These are phyloP conservation scores for Aspergillus thermomutatus DNA, from an alignment of 2,329 filamentous ascomycete genomes.

Conservation along the genomic window DNA sequence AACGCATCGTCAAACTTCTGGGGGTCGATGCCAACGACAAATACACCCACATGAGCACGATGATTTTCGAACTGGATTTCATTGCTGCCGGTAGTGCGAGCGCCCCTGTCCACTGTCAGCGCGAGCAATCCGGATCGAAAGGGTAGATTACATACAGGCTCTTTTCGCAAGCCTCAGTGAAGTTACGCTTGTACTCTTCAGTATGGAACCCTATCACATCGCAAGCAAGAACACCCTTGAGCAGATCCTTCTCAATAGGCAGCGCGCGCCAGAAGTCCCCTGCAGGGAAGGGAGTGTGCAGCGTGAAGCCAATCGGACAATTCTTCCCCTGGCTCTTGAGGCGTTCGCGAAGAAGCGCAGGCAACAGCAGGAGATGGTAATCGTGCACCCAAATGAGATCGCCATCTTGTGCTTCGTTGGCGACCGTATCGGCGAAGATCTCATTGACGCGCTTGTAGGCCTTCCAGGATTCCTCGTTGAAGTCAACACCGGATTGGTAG, in stretches of 20 bases:
- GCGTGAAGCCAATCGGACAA: constrained; percentile 90
- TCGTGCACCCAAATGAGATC: constrained; percentile 95
- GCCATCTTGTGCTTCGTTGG: constrained; percentile 75
- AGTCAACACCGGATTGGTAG: constrained; percentile 92
- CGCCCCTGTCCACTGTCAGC: constrained; percentile 24
- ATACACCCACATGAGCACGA: constrained; percentile 80
- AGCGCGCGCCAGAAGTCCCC: constrained; percentile 90
- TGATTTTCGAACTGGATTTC: constrained; percentile 81
- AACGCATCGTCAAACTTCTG: constrained; percentile 86
- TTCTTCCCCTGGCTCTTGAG: constrained; percentile 66
- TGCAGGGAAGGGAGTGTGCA: constrained; percentile 91
- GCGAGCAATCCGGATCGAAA: neutral
- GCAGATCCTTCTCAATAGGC: constrained; percentile 78
- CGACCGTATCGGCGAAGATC: constrained; percentile 79
- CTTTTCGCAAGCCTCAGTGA: constrained; percentile 81
- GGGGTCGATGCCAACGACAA: constrained; percentile 92
- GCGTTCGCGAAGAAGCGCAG: constrained; percentile 76
- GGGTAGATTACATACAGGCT: constrained; percentile 59
- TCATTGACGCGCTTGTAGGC: constrained; percentile 87
- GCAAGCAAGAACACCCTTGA: constrained; percentile 78
- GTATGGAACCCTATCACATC: constrained; percentile 94
- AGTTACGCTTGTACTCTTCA: constrained; percentile 90
- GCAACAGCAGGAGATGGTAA: constrained; percentile 94
- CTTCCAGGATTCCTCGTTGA: constrained; percentile 82
- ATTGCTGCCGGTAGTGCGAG: constrained; percentile 66